A percentile compares a stretch with the other conserved stretches of the same genome.
Conservation (phyloP, 2,329 filamentous ascomycete species). For the Fusarium redolens region DNA sequence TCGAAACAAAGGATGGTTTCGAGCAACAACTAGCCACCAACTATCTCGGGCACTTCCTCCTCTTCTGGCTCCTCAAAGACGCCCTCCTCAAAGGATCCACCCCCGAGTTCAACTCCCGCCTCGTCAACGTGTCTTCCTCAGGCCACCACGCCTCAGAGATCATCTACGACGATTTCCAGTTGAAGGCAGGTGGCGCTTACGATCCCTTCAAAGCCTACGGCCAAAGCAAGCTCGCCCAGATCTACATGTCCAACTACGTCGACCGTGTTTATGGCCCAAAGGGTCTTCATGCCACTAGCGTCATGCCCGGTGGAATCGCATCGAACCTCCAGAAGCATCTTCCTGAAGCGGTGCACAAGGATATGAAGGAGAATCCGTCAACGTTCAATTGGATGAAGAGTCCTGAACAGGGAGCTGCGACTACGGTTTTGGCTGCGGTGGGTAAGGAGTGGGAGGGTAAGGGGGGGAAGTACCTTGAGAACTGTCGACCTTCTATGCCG, state of each 20-base stretch:
- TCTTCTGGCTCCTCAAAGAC: constrained; percentile 54
- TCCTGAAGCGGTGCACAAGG: not conserved
- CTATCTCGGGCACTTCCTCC: constrained; percentile 43
- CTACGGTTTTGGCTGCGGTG: not conserved
- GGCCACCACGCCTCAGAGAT: constrained; percentile 49
- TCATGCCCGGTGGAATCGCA: constrained; percentile 23
- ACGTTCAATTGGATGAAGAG: not conserved
- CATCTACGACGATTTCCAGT: constrained; percentile 26
- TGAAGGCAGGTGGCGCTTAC: constrained; percentile 16
- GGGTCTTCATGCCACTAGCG: constrained; percentile 27
- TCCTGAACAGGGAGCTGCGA: not conserved
- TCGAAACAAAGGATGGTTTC: constrained; percentile 31
- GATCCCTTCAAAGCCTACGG: constrained; percentile 24
- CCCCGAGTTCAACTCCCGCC: constrained; percentile 55
- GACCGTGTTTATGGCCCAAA: constrained; percentile 21
- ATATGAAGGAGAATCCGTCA: not conserved
- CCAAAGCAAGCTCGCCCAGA: constrained; percentile 35
- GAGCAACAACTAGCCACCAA: constrained; percentile 45
- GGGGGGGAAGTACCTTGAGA: not conserved
- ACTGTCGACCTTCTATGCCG: not conserved
- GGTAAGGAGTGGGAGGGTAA: not conserved
- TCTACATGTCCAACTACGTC: constrained; percentile 39
- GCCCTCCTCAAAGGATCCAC: constrained; percentile 54
- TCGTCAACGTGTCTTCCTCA: constrained; percentile 58
- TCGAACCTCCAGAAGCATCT: constrained; percentile 2